Conservation (phyloP, 208 protist genomes). For the Trypanosoma conorhini region DNA sequence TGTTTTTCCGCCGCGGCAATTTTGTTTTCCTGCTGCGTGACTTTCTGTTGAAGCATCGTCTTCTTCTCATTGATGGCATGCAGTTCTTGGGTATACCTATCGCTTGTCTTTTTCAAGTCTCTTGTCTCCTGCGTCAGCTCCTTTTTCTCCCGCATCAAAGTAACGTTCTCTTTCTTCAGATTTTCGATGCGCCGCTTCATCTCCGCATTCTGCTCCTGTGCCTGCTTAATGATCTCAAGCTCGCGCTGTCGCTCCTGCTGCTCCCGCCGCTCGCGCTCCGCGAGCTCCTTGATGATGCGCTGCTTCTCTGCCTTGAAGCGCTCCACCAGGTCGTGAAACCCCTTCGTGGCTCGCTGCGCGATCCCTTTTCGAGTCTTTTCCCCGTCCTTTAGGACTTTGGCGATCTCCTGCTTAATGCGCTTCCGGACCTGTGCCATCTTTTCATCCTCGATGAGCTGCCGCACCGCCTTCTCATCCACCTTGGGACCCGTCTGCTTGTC, state of each 20-base stretch:
- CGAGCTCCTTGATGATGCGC: slow-evolving; percentile 67
- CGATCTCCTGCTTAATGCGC: slow-evolving; percentile 81
- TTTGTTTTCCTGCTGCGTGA: slow-evolving; percentile 66
- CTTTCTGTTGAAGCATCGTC: slow-evolving; percentile 46
- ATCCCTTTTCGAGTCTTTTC: slow-evolving; percentile 86
- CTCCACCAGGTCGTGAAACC: slow-evolving; percentile 73
- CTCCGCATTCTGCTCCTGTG: slow-evolving; percentile 71
- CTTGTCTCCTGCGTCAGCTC: slow-evolving; percentile 57
- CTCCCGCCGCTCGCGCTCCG: slow-evolving; percentile 75
- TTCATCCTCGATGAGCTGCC: slow-evolving; percentile 79
- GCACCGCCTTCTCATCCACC: slow-evolving; percentile 71
- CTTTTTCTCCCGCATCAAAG: slow-evolving; percentile 61
- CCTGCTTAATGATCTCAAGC: slow-evolving; percentile 74
- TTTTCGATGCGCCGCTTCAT: slow-evolving; percentile 64
- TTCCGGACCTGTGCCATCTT: slow-evolving; percentile 68
- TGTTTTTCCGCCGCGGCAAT: slow-evolving; percentile 39
- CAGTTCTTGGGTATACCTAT: slow-evolving; percentile 60
- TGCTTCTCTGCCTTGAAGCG: slow-evolving; percentile 73
- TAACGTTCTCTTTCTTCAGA: slow-evolving; percentile 59
- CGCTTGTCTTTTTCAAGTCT: slow-evolving; percentile 56
- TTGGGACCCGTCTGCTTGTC: slow-evolving; percentile 49
- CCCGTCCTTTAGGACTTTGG: slow-evolving; percentile 77
- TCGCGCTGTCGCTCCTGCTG: slow-evolving; percentile 79
- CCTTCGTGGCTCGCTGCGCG: slow-evolving; percentile 55
- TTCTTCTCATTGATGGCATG: slow-evolving; percentile 53